Percentiles rank a stretch among this genome's conserved stretches.
These are phyloP conservation scores for Centella asiatica DNA, from an alignment of 129 eudicot genomes.

Conservation along the genomic window DNA sequence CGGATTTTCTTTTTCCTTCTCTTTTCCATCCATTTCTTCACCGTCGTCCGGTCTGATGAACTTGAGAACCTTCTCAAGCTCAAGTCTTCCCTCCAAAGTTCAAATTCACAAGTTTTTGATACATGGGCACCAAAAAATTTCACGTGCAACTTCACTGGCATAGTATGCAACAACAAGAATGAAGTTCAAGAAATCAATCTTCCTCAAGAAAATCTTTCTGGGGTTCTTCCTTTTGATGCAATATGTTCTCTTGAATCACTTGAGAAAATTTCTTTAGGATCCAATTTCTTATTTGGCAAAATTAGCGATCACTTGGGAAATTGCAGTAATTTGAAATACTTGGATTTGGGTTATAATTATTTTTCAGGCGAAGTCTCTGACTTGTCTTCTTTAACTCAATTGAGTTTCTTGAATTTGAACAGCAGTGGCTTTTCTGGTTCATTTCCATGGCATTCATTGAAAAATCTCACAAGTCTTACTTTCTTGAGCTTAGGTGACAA, in stretches of 20 bases:
- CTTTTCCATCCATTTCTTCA: background rate
- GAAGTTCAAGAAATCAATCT: slow-evolving; percentile 23
- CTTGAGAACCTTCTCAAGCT: background rate
- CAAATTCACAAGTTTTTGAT: slow-evolving; percentile 6
- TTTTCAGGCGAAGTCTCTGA: slow-evolving; percentile 20
- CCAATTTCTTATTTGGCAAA: slow-evolving; percentile 13
- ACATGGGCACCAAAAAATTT: slow-evolving; percentile 13
- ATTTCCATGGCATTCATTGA: slow-evolving; percentile 20
- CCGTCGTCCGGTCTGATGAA: background rate
- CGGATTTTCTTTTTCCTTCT: background rate
- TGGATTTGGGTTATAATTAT: slow-evolving; percentile 20
- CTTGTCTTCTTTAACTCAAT: slow-evolving; percentile 13
- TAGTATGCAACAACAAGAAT: slow-evolving; percentile 11
- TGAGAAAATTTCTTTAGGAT: slow-evolving; percentile 18
- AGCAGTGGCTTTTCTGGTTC: slow-evolving; percentile 18
- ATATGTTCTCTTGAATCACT: slow-evolving; percentile 24
- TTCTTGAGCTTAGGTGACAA: slow-evolving; percentile 7
- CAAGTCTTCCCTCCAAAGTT: background rate
- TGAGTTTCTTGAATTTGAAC: slow-evolving; percentile 18
- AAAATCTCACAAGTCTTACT: background rate
- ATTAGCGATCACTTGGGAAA: slow-evolving; percentile 16
- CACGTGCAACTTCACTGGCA: slow-evolving; percentile 21
- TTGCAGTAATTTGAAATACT: slow-evolving; percentile 18
- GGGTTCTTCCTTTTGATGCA: slow-evolving; percentile 16
- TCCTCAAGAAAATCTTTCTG: slow-evolving; percentile 10